Base-by-base conservation (phyloP, 2,329 filamentous ascomycete species). In the Ophiostoma piceae region DNA sequence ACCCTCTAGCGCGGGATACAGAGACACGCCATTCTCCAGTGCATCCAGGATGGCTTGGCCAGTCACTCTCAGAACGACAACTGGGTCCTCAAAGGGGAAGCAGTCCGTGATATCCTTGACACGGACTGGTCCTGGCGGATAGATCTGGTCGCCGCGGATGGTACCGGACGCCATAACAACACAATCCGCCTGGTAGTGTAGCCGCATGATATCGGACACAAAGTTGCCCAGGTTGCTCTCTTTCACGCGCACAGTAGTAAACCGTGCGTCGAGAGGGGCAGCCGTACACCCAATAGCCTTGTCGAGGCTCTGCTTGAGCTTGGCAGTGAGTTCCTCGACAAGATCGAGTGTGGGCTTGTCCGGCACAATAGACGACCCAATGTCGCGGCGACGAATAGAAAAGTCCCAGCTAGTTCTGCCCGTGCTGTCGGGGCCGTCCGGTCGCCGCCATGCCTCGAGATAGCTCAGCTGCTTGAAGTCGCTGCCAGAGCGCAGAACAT, bases 401-500 rank as follows among this genome's bases (percentile, higher is more conserved):
- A 96, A 89, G 73, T 94, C 87, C 92, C 92, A 71, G 12, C 9
- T 41, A 32, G 16, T 19, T 16, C 41, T 65, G 9, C 19, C 29
- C 43, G 67, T 16, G 77, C 73, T 75, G 16, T 64, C 70, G 11
- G 76, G 73, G 22, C 76, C 75, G 75, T 81, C 74, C 2, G 77
- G 70, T 73, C 84, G 87, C 29, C 87, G 84, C 74, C 91, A 86
- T 1, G 87, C 90, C 78, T 96, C 92, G 68, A 97, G 85, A 76
- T 96, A 96, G 76, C 91, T 95, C 43, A 97, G 82, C 77, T 97
- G 91, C 79, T 95, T 96, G 80, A 97, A 97, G 78, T 97, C 94
- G 22, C 89, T 92, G 0, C 94, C 93, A 0, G 92, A 96, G 1
- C 94, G 87, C n/a, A 97, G 82, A 2, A 96, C 87, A 75, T 97